Base-by-base conservation (phyloP, 108 stramenopile genomes). In the Cylindrotheca closterium region DNA sequence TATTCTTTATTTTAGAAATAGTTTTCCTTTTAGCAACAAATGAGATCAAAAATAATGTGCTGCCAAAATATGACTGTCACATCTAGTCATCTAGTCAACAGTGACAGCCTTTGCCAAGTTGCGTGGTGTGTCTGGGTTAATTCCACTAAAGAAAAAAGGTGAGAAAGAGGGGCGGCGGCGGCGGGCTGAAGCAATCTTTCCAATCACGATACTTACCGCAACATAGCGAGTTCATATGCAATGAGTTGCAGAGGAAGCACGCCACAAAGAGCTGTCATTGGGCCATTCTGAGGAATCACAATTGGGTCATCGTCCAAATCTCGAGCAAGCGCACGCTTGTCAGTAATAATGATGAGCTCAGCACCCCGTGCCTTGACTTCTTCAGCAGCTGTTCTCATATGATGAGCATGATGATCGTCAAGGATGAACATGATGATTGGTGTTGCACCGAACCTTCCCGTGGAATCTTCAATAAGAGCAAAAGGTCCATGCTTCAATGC, bases 101-200 rank as follows among this genome's bases (percentile, higher is more conserved):
- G 99, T 99, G 19, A 99, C 99, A n/a, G 95, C 93, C 83, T 99
- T 99, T 42, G 99, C 99, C 49, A 99, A 85, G 76, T 99, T 99
- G 19, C 99, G 79, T 19, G 99, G 99, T 29, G 91, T 94, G 68
- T 99, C 99, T 22, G 98, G 97, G 65, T 98, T 95, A 83, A 98
- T 96, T 18, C 96, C 96, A 42, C 92, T 80, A 66, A 33, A 47
- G 8, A 56, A 5, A 47, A 64, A 52, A 67, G 45, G 30, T 60
- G 23, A 71, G 45, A 55, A 2, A 31, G 56, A 21, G 31, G n/a
- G 7, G 52, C 4, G 19, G 51, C 26, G n/a, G 49, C 58, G 47
- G 51, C 0, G 34, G 21, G 51, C 31, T 1, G 33, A 65, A 30
- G 1, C 10, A 8, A 53, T 4, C 0, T 37, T 23, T 4, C 7